These are phyloP conservation scores for Podila clonocystis DNA, from an alignment of 192 early-diverging fungal genomes.

Conservation along the genomic window DNA sequence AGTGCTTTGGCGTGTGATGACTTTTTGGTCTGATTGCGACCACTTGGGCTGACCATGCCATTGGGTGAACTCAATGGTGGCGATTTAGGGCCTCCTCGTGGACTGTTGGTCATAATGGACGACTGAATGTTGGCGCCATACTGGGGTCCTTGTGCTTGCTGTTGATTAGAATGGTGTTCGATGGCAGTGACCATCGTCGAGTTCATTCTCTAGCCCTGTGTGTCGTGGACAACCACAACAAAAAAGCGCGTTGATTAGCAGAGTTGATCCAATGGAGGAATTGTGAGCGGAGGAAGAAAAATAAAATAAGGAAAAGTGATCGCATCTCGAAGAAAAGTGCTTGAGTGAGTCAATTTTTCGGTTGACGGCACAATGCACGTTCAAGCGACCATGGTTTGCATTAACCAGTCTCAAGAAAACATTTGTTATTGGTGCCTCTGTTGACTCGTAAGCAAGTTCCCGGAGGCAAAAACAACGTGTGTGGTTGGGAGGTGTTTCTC, in stretches of 20 bases:
- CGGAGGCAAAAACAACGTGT: too few relatives aligned
- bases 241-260: not conserved
- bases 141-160: slow-evolving; percentile 24
- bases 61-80: slow-evolving; percentile 25
- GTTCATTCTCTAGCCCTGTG: slow-evolving; percentile 44
- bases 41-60: slow-evolving; percentile 22
- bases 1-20: slow-evolving; percentile 16
- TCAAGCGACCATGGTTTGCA: too few relatives aligned
- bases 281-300: not conserved
- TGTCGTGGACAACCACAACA: slow-evolving; percentile 1
- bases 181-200: slow-evolving; percentile 51
- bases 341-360: not conserved
- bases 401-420: too few relatives aligned
- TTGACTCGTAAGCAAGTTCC: too few relatives aligned
- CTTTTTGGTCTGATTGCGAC: slow-evolving; percentile 30
- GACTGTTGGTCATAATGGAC: slow-evolving; percentile 1
- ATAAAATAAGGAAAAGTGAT: not conserved
- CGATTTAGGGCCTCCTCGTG: slow-evolving; percentile 23
- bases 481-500: not conserved
- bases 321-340: not conserved
- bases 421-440: too few relatives aligned
- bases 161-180: slow-evolving; percentile 48
- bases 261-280: not conserved
- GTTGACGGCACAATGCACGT: too few relatives aligned
- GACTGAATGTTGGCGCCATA: slow-evolving; percentile 17